phyloP scores from a whole-genome alignment of 176 grass and related monocot species.

The Puya raimondii region DNA sequence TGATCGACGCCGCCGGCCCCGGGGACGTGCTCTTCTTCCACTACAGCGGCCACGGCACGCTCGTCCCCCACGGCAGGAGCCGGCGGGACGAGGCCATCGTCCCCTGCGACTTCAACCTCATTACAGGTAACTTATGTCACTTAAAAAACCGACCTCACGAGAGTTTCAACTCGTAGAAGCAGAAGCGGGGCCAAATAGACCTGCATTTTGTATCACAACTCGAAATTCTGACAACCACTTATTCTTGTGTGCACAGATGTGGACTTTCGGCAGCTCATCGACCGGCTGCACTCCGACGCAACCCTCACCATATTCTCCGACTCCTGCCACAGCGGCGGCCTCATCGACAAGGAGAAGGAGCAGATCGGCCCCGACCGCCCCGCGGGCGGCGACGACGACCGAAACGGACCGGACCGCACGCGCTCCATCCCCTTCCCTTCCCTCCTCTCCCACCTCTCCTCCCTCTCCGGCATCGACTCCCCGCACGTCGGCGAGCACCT shows the following conservation, averaged over 20 bases:
- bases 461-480: neutral
- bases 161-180: too few relatives aligned
- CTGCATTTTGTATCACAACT: too few relatives aligned
- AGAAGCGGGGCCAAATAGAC: too few relatives aligned
- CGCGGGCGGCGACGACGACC: slow-evolving; percentile 8
- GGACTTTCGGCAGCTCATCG: slow-evolving; percentile 73
- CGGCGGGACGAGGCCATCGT: slow-evolving; percentile 94
- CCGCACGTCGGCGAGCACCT: neutral
- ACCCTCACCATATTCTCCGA: slow-evolving; percentile 68
- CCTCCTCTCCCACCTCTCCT: neutral
- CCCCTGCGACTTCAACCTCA: slow-evolving; percentile 77
- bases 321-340: slow-evolving; percentile 89
- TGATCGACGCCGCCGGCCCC: slow-evolving; percentile 39
- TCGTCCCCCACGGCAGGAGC: slow-evolving; percentile 74
- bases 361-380: slow-evolving; percentile 74
- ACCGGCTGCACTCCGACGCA: slow-evolving; percentile 52
- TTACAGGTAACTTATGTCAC: slow-evolving; percentile 34
- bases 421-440: slow-evolving; percentile 27
- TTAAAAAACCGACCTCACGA: neutral
- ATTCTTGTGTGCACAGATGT: slow-evolving; percentile 30
- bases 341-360: slow-evolving; percentile 74
- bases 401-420: slow-evolving; percentile 3
- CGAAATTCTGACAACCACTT: too few relatives aligned
- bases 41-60: slow-evolving; percentile 78
- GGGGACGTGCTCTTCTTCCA: slow-evolving; percentile 85